These are phyloP conservation scores for Agaricus bisporus DNA, from an alignment of 768 basidiomycete genomes.

Conservation along the genomic window DNA sequence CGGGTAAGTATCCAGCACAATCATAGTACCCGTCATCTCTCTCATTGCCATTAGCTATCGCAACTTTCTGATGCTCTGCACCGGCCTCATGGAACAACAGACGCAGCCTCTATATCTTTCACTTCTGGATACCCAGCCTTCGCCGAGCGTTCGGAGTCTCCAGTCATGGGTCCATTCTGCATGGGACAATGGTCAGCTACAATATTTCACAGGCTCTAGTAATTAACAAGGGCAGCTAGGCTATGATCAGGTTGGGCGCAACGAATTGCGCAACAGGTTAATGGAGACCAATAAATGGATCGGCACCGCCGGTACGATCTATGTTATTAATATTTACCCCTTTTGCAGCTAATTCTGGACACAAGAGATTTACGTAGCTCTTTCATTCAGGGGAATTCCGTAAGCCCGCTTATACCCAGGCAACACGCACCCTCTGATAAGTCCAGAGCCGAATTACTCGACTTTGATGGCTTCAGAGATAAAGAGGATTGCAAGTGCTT, in stretches of 20 bases:
- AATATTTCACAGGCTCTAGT: conserved; percentile 11
- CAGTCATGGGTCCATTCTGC: conserved; percentile 79
- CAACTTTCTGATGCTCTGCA: conserved; percentile 76
- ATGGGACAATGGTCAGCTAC: conserved; percentile 56
- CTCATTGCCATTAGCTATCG: conserved; percentile 50
- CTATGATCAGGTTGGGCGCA: conserved; percentile 64
- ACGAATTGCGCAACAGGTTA: conserved; percentile 47
- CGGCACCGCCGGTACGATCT: conserved; percentile 62
- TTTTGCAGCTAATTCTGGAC: not conserved
- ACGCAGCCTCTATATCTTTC: conserved; percentile 56
- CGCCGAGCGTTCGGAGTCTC: conserved; percentile 68
- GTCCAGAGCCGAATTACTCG: conserved; percentile 52
- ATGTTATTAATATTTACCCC: not conserved
- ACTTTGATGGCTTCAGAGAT: conserved; percentile 46
- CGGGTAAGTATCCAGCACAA: conserved; percentile 36
- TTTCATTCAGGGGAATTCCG: conserved; percentile 77
- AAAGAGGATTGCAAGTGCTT: conserved; percentile 34
- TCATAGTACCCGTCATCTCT: not conserved
- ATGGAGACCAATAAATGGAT: conserved; percentile 68
- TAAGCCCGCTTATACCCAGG: conserved; percentile 30
- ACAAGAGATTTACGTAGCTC: conserved; percentile 69
- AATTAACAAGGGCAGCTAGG: conserved; percentile 29
- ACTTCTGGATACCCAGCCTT: conserved; percentile 46
- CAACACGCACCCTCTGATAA: not conserved
- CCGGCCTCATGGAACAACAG: conserved; percentile 62